Base-by-base conservation (phyloP, 2,329 filamentous ascomycete species). In the Cladosporium phlei region DNA sequence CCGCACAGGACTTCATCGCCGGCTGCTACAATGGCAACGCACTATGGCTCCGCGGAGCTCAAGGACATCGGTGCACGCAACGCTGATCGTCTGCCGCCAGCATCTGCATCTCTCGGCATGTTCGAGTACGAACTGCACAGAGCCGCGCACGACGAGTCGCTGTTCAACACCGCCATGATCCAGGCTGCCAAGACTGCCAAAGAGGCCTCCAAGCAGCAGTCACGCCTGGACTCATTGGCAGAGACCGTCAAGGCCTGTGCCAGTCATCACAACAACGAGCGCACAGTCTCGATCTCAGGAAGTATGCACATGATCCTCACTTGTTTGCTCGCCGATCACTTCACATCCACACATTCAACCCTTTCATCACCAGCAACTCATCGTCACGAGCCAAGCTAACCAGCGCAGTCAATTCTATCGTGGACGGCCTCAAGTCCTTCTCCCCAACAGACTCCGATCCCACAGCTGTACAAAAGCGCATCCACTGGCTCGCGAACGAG, bases 111-210 rank as follows among this genome's bases (percentile, higher is more conserved):
- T 3, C 50, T 58, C 17, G 54, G 52, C 16, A 62, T 62, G 58
- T 56, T 57, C 22, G 32, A 55, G 35, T 62, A 62, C 46, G 59
- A 62, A 48, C 45, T 60, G 28, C 50, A 57, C 24, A 58, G 60
- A 20, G 29, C 56, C 35, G 52, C 52, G 16, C 58, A 61, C 19
- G 25, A 47, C 20, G 57, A 62, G 46, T 39, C 46, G n/a, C 55
- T 62, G 7, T 60, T 62, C 35, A 46, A 58, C 14, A 38, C 43
- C n/a, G 46, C 52, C 16, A 55, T 60, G 50, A 55, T 59, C 48
- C 37, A 50, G 6, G 47, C 55, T 6, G 51, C 56, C 9, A 30
- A 32, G 28, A 25, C 45, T 11, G 52, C 52, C 19, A 37, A 52
- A 6, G 46, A 39, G 14, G 33, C 12, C 24, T 9, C 32, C 4